These are phyloP conservation scores for Pseudopyricularia cyperi DNA, from an alignment of 2,329 filamentous ascomycete genomes.

Conservation along the genomic window DNA sequence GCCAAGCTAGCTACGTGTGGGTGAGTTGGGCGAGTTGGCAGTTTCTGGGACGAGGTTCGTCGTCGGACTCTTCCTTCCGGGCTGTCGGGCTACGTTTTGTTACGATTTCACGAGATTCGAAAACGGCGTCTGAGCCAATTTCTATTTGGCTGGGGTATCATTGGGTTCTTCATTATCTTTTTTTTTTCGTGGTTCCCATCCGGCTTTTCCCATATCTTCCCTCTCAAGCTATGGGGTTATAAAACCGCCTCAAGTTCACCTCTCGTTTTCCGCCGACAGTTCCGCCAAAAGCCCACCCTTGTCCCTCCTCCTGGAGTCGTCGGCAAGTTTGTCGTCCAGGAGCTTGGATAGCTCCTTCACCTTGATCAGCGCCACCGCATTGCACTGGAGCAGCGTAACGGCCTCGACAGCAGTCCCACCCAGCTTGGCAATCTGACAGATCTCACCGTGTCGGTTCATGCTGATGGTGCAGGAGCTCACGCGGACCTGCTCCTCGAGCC, in stretches of 20 bases:
- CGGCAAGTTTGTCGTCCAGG: conserved; percentile 59
- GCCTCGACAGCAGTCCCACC: conserved; percentile 77
- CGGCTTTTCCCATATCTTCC: neutral
- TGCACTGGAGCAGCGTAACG: conserved; percentile 62
- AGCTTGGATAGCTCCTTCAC: conserved; percentile 67
- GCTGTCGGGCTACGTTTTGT: neutral
- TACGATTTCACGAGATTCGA: neutral
- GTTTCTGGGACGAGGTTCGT: neutral
- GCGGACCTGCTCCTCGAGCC: conserved; percentile 64
- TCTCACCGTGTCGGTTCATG: conserved; percentile 78
- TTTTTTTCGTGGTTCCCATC: neutral
- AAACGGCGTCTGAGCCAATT: neutral
- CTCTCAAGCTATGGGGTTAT: neutral
- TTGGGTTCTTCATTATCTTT: conserved; percentile 1
- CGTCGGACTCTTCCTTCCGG: neutral
- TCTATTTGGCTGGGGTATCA: conserved; percentile 1
- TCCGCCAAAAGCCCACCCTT: conserved; percentile 69
- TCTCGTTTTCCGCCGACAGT: conserved; percentile 71
- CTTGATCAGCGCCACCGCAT: conserved; percentile 60
- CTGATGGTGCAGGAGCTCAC: conserved; percentile 68
- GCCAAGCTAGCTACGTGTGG: neutral
- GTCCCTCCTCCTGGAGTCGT: conserved; percentile 67
- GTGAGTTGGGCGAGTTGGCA: neutral
- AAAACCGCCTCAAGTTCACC: conserved; percentile 30
- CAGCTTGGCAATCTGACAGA: conserved; percentile 84